These are phyloP conservation scores for Scedosporium apiospermum DNA, from an alignment of 2,329 filamentous ascomycete species.

Conservation along the genomic window DNA sequence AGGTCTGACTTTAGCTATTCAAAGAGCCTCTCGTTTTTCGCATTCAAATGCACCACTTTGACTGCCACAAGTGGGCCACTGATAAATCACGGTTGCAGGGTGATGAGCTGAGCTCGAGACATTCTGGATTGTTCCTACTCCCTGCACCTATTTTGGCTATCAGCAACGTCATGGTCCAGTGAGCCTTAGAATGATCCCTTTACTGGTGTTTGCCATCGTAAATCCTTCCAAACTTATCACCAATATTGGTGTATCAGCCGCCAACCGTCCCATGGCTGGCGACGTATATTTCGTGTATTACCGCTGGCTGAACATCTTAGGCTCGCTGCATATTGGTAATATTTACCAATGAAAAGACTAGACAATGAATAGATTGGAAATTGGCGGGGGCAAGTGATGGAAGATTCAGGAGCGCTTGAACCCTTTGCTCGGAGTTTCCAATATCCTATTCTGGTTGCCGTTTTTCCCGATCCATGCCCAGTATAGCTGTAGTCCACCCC, in stretches of 20 bases:
- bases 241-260: not conserved
- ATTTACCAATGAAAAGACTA: not conserved
- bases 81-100: not conserved
- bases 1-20: not conserved
- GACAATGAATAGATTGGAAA: not conserved
- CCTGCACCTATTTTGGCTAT: not conserved
- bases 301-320: not conserved
- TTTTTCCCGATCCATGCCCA: not conserved
- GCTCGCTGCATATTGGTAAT: not conserved
- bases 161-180: not conserved
- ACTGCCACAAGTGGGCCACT: not conserved
- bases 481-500: not conserved
- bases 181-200: too few species aligned
- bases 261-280: not conserved
- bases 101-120: not conserved
- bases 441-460: not conserved
- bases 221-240: too few species aligned
- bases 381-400: not conserved
- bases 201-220: too few species aligned
- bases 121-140: not conserved
- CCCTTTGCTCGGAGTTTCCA: not conserved
- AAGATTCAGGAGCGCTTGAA: not conserved
- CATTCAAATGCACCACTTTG: not conserved
- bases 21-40: not conserved
- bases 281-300: not conserved